phyloP scores from a whole-genome alignment of 192 early-diverging fungal genomes.

The Helicostylum pulchrum region DNA sequence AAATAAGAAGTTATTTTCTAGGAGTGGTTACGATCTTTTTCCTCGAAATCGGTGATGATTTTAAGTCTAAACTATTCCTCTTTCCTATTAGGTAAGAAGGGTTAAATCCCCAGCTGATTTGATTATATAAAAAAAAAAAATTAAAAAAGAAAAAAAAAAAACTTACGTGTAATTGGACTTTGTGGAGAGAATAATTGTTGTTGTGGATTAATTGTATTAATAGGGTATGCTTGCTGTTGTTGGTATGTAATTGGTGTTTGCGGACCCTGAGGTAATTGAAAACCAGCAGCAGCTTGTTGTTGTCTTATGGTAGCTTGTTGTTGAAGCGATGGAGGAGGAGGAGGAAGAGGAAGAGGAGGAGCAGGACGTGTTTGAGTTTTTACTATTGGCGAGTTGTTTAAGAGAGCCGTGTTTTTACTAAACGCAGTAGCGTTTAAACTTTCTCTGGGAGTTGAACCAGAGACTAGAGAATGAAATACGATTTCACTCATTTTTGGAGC shows the following conservation, averaged over 20 bases:
- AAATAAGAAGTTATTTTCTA: not conserved
- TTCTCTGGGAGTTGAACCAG: conserved; percentile 14
- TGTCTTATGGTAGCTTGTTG: conserved; percentile 12
- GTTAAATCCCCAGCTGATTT: too few species aligned
- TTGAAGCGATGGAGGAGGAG: not conserved
- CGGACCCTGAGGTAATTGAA: conserved; percentile 3
- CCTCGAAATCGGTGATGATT: conserved; percentile 3
- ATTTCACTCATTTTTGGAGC: conserved; percentile 12
- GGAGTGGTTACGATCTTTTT: not conserved
- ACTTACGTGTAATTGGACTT: conserved; percentile 16
- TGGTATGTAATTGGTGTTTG: conserved; percentile 13
- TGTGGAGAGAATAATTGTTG: not conserved
- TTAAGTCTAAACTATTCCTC: conserved; percentile 11
- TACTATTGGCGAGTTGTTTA: conserved; percentile 12
- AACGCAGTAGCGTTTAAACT: conserved; percentile 19
- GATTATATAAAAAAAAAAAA: not conserved
- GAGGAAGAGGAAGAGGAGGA: not conserved
- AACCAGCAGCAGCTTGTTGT: not conserved
- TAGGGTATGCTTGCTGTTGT: conserved; percentile 14
- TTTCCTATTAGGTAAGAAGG: not conserved
- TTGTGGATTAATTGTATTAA: not conserved
- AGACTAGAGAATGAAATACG: conserved; percentile 15
- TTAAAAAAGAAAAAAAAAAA: not conserved
- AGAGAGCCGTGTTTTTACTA: not conserved
- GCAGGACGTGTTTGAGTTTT: conserved; percentile 12